Evolutionary conservation across 441 rosid species (phyloP), one percentile per base, ranked within the genome.

Genomic region (Adansonia madagascariensis): DNA sequence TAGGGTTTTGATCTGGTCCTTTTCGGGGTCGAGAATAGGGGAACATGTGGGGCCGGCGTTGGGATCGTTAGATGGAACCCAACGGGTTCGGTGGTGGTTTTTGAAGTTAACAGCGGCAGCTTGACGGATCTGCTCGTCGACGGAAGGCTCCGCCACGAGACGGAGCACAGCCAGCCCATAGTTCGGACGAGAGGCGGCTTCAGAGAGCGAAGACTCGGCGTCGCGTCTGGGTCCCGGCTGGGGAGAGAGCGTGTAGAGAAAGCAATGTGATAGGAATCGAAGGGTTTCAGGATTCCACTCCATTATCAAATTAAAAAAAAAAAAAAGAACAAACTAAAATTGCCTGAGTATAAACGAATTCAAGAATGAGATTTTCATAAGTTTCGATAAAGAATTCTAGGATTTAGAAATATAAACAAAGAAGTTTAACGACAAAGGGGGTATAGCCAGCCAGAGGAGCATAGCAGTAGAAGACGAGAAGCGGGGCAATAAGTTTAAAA

Each of bases 31-130:
- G 0, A 62, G 60, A 43, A 93, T 90, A 47, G 94, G 88, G 1
- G 85, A 1, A 27, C 79, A 68, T 0, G 84, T 2, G 44, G 84
- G 43, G 44, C 61, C 75, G 7, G 66, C 55, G 53, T 84, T 78
- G 15, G 92, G 76, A 17, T 86, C 92, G 0, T 50, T 73, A 0
- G 91, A 50, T 12, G 95, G 89, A 1, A 84, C 82, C 99, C 98
- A 95, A 27, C 97, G 96, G 14, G 82, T 12, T 61, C 94, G 96
- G 67, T 93, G 90, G 79, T 95, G 98, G 78, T 95, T 95, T 85
- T 95, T 95, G 81, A 95, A 93, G 88, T 88, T 92, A 79, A 95
- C 97, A 9, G 97, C 93, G n/a, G 99, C 97, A 11, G 98, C 93
- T 50, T 89, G 93, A 69, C 97, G 97, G 81, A 91, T 86, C 86